A percentile compares a stretch with the other conserved stretches of the same genome.
Conservation (phyloP, 139 green algal genomes). For the Picochlorum sp. region DNA sequence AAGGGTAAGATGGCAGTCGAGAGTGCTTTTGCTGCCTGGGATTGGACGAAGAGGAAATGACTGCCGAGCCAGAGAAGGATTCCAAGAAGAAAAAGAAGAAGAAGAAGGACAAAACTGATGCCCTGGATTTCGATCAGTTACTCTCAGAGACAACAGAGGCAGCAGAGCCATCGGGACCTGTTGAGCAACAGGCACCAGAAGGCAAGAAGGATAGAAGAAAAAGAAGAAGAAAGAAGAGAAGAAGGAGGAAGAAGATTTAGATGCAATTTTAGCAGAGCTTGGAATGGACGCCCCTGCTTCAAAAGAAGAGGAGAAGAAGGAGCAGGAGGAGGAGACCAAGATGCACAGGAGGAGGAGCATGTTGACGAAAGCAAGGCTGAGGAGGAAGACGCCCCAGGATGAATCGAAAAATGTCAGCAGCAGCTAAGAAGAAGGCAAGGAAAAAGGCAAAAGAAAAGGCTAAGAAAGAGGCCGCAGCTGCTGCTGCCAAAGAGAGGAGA, state of each 20-base stretch:
- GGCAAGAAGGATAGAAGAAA: slow-evolving; percentile 31
- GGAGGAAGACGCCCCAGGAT: slow-evolving; percentile 15
- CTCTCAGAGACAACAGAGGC: slow-evolving; percentile 31
- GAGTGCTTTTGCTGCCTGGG: slow-evolving; percentile 51
- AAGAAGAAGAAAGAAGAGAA: slow-evolving; percentile 52
- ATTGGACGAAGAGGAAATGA: slow-evolving; percentile 15
- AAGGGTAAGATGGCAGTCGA: slow-evolving; percentile 21
- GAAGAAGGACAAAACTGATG: slow-evolving; percentile 46
- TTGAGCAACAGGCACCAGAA: neutral
- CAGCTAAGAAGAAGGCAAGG: slow-evolving; percentile 44
- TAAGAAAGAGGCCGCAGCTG: slow-evolving; percentile 30
- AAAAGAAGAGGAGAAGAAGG: slow-evolving; percentile 13
- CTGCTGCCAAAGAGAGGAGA: slow-evolving; percentile 23
- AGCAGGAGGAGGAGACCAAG: slow-evolving; percentile 11
- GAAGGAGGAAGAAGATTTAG: slow-evolving; percentile 60
- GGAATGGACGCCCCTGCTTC: slow-evolving; percentile 15
- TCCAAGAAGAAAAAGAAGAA: slow-evolving; percentile 39
- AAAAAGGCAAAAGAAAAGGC: slow-evolving; percentile 60
- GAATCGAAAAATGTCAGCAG: slow-evolving; percentile 39
- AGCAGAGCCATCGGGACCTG: neutral
- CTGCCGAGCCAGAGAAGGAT: slow-evolving; percentile 23
- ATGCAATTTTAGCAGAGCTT: slow-evolving; percentile 57
- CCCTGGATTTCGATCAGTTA: slow-evolving; percentile 61
- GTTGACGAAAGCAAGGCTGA: slow-evolving; percentile 15
- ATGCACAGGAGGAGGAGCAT: slow-evolving; percentile 17